Conservation (phyloP, 176 grass and related monocot genomes). For the Bromus sterilis region DNA sequence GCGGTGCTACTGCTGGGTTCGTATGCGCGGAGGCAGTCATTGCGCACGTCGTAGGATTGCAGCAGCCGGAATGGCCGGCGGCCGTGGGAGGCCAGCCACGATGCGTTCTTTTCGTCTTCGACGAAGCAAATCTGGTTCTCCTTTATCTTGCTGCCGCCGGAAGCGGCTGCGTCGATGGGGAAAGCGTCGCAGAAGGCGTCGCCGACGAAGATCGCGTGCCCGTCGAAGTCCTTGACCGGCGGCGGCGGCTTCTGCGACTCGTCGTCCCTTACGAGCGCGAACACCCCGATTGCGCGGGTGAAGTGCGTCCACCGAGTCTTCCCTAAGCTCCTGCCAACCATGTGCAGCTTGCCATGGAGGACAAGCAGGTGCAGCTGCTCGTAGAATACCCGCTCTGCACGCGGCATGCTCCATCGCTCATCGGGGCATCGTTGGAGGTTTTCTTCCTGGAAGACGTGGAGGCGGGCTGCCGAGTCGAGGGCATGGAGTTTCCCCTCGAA, state of each 20-base stretch:
- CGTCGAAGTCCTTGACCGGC: background rate
- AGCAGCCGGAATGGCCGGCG: background rate
- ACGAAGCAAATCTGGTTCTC: background rate
- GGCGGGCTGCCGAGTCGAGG: background rate
- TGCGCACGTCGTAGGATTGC: background rate
- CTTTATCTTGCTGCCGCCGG: background rate
- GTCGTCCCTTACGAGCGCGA: background rate
- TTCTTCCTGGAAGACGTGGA: background rate
- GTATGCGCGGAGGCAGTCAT: background rate
- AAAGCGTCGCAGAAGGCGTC: background rate
- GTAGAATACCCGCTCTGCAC: background rate
- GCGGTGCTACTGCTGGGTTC: background rate
- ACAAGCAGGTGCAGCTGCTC: background rate
- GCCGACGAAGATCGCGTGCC: background rate
- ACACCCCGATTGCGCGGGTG: background rate
- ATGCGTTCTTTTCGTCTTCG: background rate
- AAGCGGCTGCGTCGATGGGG: no score
- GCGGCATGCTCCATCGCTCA: background rate
- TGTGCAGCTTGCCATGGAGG: background rate
- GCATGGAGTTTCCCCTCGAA: background rate
- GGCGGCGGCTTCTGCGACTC: background rate
- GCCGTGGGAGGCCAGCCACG: background rate
- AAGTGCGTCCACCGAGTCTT: background rate
- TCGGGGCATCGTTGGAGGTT: background rate
- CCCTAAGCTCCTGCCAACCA: background rate